A percentile compares a stretch with the other conserved stretches of the same genome.
phyloP scores from a whole-genome alignment of 2,329 filamentous ascomycete species.

The Nemania sp. region DNA sequence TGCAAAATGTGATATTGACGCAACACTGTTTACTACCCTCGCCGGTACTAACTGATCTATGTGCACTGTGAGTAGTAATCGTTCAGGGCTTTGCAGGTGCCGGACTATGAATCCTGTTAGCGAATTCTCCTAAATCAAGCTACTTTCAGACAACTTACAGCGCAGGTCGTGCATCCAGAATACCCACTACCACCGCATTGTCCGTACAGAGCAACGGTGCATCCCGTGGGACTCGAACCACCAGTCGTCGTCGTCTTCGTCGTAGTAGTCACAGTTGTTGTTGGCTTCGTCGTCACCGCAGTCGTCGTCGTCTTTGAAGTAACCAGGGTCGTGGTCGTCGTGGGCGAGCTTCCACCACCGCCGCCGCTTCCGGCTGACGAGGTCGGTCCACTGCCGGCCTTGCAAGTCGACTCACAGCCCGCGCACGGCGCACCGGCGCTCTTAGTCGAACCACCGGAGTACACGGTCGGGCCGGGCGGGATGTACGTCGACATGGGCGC shows the following conservation, averaged over 20 bases:
- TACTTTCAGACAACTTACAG: slow-evolving; percentile 25
- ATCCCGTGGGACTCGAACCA: slow-evolving; percentile 24
- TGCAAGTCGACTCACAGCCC: slow-evolving; percentile 36
- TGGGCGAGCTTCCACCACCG: slow-evolving; percentile 7
- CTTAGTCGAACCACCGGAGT: slow-evolving; percentile 32
- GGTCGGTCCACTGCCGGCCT: slow-evolving; percentile 24
- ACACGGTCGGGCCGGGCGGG: slow-evolving; percentile 37
- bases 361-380: slow-evolving; percentile 20
- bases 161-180: slow-evolving; percentile 33
- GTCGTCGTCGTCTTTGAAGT: slow-evolving; percentile 1
- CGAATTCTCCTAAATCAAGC: not conserved
- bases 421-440: slow-evolving; percentile 32
- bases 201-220: slow-evolving; percentile 29
- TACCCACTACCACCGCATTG: slow-evolving; percentile 35
- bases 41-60: not conserved
- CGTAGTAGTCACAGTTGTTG: slow-evolving; percentile 2
- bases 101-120: slow-evolving; percentile 28
- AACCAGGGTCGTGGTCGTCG: slow-evolving; percentile 5
- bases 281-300: slow-evolving; percentile 15
- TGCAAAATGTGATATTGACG: not conserved
- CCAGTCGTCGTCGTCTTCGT: slow-evolving; percentile 11
- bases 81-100: slow-evolving; percentile 32
- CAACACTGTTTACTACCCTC: not conserved
- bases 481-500: slow-evolving; percentile 34
- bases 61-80: slow-evolving; percentile 37